Evolutionary conservation across 2,329 filamentous ascomycete genomes (phyloP), one percentile per base, ranked within the genome.

Genomic region (Diaporthe sp.): DNA sequence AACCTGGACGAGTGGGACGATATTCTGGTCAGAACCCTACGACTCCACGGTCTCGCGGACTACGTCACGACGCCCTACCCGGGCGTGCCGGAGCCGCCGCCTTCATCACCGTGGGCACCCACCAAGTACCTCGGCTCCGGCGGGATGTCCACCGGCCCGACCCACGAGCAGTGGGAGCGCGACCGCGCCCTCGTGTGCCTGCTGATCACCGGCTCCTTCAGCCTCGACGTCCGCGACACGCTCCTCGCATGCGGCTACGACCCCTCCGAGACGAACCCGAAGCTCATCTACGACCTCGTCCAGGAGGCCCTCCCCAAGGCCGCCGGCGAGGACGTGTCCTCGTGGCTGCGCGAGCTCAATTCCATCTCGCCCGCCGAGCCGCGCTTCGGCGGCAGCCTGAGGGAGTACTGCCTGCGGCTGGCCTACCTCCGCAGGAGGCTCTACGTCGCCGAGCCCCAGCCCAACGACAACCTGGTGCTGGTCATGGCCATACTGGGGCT

Each of bases 1-100:
- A 76, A 76, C 25, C 70, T 76, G 8, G 75, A 76, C 34, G 75
- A 76, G 57, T 76, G 75, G 75, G 73, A 76, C 28, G 75, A 76
- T 28, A 72, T 76, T 7, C 70, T 76, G 25, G 65, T 70, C 37
- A 74, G 75, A 12, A 73, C 73, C 6, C 61, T 76, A 3, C 70
- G 75, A 10, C 55, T 76, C 3, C 70, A 76, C 70, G 68, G 75
- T 0, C 73, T 76, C 12, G 70, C 61, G 3, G 73, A 76, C 5
- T 75, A 76, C 20, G 49, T 76, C 73, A 73, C 65, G 13, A 31
- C 42, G n/a, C 71, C 75, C 8, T 25, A 67, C 28, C 73, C 72
- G 3, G 73, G 73, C 61, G 68, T 73, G 22, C 75, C 73, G 55
- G 73, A 73, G n/a, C 75, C 75, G 6, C 10, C 70, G 15, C 22